Percentiles rank a stretch among this genome's conserved stretches.
Evolutionary conservation across 1,284 basidiomycete genomes (phyloP).

Genomic region (Rhodofomes roseus): DNA sequence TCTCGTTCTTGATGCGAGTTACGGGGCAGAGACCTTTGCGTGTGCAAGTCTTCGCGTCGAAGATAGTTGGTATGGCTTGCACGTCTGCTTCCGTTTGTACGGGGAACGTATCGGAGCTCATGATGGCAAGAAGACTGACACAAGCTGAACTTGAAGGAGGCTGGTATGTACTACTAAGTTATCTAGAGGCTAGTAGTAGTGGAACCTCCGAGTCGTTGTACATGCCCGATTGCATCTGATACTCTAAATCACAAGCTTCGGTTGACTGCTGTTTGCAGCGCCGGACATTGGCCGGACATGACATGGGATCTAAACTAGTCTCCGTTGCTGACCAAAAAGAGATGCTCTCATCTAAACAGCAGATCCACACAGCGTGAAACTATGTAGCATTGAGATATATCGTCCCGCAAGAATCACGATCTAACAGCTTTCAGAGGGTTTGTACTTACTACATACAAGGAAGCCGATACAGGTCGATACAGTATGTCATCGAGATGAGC

Average conservation of each 20-base stretch:
- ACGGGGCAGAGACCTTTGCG: conserved; percentile 73
- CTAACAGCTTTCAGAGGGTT: not conserved
- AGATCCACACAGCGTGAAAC: too few relatives aligned
- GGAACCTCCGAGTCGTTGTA: too few relatives aligned
- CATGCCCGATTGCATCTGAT: not conserved
- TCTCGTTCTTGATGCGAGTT: conserved; percentile 48
- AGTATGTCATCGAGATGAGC: not conserved
- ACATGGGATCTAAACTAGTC: too few relatives aligned
- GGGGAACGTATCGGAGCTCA: not conserved
- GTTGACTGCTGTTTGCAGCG: too few relatives aligned
- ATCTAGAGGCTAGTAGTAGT: too few relatives aligned
- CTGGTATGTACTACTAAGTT: too few relatives aligned
- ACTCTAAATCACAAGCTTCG: not conserved
- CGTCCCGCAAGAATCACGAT: too few relatives aligned
- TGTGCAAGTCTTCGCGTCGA: conserved; percentile 54
- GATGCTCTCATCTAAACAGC: too few relatives aligned
- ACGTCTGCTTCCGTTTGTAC: not conserved
- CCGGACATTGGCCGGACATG: too few relatives aligned
- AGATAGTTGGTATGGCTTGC: conserved; percentile 35
- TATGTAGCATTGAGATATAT: too few relatives aligned
- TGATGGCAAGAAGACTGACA: not conserved
- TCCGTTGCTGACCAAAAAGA: too few relatives aligned
- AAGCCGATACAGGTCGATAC: not conserved
- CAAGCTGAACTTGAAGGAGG: too few relatives aligned
- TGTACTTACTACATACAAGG: not conserved